Evolutionary conservation across 176 grass and related monocot genomes (phyloP).

Genomic region (Zizania latifolia): DNA sequence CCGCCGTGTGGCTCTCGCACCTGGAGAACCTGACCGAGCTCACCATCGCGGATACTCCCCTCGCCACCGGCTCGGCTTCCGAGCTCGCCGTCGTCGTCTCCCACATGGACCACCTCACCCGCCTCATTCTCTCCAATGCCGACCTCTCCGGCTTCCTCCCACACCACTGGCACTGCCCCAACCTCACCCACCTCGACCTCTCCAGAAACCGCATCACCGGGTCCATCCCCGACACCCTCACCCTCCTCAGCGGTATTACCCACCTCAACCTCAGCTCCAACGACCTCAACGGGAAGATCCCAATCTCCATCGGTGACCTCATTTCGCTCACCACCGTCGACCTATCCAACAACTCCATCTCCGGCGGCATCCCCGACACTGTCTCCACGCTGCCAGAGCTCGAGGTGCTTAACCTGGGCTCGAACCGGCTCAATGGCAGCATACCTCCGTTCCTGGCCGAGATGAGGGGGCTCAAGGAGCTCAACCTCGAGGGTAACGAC

Average conservation of each 20-base stretch:
- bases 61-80: conserved; percentile 32
- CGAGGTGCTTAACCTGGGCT: conserved; percentile 71
- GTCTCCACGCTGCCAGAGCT: conserved; percentile 70
- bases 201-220: conserved; percentile 78
- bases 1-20: conserved; percentile 66
- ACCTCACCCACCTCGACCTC: conserved; percentile 74
- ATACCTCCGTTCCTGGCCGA: conserved; percentile 55
- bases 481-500: conserved; percentile 83
- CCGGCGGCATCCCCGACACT: conserved; percentile 58
- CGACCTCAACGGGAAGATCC: conserved; percentile 56
- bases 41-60: conserved; percentile 46
- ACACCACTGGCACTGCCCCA: conserved; percentile 81
- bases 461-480: conserved; percentile 53
- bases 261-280: conserved; percentile 85
- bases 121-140: conserved; percentile 53
- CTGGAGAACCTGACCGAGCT: conserved; percentile 73
- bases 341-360: conserved; percentile 70
- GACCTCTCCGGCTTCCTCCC: conserved; percentile 81
- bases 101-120: conserved; percentile 54
- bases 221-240: conserved; percentile 56
- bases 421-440: conserved; percentile 85
- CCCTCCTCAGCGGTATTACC: conserved; percentile 52
- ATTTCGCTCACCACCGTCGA: conserved; percentile 49
- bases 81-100: conserved; percentile 64
- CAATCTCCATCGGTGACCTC: conserved; percentile 67